Base-by-base conservation (phyloP, 495 filamentous ascomycete species). In the Penicillium cinerascens region DNA sequence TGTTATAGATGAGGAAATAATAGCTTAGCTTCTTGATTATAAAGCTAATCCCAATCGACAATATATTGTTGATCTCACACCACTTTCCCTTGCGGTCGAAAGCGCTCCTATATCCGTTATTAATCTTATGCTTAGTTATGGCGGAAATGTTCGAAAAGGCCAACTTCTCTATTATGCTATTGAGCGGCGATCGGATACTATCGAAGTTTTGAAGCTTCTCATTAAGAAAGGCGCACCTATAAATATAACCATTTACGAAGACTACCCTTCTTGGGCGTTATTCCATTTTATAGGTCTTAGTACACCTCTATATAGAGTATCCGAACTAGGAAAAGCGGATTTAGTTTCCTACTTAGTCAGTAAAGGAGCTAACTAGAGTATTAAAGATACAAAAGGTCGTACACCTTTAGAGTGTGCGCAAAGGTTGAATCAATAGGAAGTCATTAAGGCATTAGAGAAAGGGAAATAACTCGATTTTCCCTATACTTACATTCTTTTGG, bases 21-120 rank as follows among this genome's bases (percentile, higher is more conserved):
- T 26, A 51, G 42, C 47, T 51, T 64, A 51, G 61, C 57, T 64
- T 23, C 61, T 64, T 42, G 45, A 60, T 39, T 51, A 58, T 49
- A 54, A 54, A 46, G 57, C 57, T 39, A 45, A 64, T 48, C 51
- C 57, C 7, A 64, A 64, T 54, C 51, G 42, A 33, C 44, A 47
- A 56, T 58, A 48, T 51, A 1, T 36, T n/a, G 53, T 61, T 41
- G 52, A 61, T 42, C 42, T 45, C 25, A 65, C 61, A 2, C 58
- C 58, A 37, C 43, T 61, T 17, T 65, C 61, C 10, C 17, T 46
- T 50, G 58, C 61, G 37, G 55, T 61, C 25, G 40, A 65, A 29
- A 16, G 35, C 43, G 61, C 55, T 21, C 22, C 55, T 11, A 16
- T 61, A 18, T 52, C 55, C 10, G 43, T 57, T 21, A 51, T 65